Base-by-base conservation (phyloP, 2,329 filamentous ascomycete genomes). In the Colletotrichum gigasporum region DNA sequence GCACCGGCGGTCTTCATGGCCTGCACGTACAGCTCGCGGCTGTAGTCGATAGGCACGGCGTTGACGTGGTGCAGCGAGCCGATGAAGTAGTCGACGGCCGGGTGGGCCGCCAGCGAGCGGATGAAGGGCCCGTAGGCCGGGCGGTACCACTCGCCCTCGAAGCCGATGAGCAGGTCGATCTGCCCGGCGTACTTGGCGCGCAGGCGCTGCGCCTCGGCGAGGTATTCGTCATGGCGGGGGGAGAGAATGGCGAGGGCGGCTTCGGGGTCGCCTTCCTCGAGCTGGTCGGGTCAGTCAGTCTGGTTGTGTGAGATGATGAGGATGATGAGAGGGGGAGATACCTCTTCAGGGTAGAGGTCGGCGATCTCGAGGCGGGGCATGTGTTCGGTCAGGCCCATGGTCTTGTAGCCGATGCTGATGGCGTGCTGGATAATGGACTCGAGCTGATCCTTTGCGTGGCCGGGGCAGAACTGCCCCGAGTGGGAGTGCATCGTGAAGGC, bases 401-500 rank as follows among this genome's bases (percentile, higher is more conserved):
- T 91, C 67, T 89, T 87, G 85, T 96, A 96, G 42, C 91, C 90
- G 66, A 91, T 85, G 48, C 84, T 78, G 69, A 98, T 93, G 68
- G 95, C 95, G 11, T 89, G 86, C 73, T 90, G 86, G 70, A 98
- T 83, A 50, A 98, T 87, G 69, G 93, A 90, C 76, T 98, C 95
- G 9, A 99, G 86, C 18, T 88, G 85, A 75, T 97, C 89, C 74
- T 91, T 89, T 52, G 96, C 96, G 81, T 99, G 96, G 70, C 91
- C 88, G 9, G 90, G 90, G 81, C 96, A 99, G 82, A 99, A 99
- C 76, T 99, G 93, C 68, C 96, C 96, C 35, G 96, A 98, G 80
- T 99, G 96, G 74, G 93, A 97, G 79, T 99, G 96, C 83, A 98
- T 96, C 4, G 96, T 96, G 81, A 97, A 97, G 2, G 95, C 94